Conservation (phyloP, 768 basidiomycete species). For the Dentipellis sp. region DNA sequence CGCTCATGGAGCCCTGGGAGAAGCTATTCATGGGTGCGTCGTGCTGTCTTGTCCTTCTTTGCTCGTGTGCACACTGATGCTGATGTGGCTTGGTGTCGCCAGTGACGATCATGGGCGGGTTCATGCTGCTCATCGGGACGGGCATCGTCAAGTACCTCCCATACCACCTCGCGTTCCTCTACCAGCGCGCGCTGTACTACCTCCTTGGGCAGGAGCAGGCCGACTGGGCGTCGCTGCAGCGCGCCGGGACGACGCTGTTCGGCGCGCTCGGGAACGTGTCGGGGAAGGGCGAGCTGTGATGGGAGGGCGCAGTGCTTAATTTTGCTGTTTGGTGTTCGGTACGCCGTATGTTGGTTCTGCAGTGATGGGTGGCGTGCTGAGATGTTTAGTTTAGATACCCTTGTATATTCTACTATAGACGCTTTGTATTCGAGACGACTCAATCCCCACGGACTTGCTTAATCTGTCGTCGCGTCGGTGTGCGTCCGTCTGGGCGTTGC, state of each 20-base stretch:
- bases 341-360: neutral
- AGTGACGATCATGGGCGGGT: slow-evolving; percentile 32
- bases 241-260: neutral
- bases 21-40: slow-evolving; percentile 46
- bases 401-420: neutral
- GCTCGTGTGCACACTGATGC: neutral
- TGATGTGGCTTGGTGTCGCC: neutral
- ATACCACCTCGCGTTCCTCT: slow-evolving; percentile 40
- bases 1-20: slow-evolving; percentile 63
- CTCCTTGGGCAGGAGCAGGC: slow-evolving; percentile 39
- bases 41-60: neutral
- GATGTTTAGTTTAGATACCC: neutral
- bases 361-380: neutral
- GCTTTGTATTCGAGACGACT: neutral
- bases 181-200: slow-evolving; percentile 49
- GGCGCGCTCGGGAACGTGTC: neutral
- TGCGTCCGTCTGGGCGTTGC: too few relatives aligned
- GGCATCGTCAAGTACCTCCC: slow-evolving; percentile 50
- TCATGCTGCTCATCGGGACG: slow-evolving; percentile 32
- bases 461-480: too few relatives aligned
- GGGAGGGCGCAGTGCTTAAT: neutral
- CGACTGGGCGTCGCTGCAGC: neutral
- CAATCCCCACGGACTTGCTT: too few relatives aligned
- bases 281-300: neutral
- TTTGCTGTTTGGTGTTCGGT: neutral